A percentile compares a stretch with the other conserved stretches of the same genome.
Evolutionary conservation across 2,329 filamentous ascomycete genomes (phyloP).

Genomic region (Cladosporium velox): DNA sequence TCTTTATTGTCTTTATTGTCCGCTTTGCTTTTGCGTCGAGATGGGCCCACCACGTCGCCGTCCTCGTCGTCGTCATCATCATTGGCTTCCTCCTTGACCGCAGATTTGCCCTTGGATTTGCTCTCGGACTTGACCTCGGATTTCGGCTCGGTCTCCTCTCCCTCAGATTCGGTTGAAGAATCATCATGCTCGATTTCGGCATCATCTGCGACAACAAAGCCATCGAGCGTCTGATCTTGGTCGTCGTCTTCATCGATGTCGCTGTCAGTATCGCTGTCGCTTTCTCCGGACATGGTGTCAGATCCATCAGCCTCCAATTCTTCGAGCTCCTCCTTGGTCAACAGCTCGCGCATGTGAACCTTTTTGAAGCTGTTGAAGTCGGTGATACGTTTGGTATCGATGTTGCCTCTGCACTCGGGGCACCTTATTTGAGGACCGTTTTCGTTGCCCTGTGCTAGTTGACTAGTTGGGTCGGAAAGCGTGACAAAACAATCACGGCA

Average conservation of each 20-base stretch:
- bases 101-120: slow-evolving; percentile 19
- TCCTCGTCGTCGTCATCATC: slow-evolving; percentile 22
- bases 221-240: slow-evolving; percentile 49
- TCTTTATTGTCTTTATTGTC: slow-evolving; percentile 22
- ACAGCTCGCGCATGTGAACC: slow-evolving; percentile 64
- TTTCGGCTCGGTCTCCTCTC: slow-evolving; percentile 24
- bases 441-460: slow-evolving; percentile 63
- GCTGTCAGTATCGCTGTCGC: slow-evolving; percentile 45
- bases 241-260: slow-evolving; percentile 53
- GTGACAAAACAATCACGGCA: slow-evolving; percentile 76
- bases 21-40: slow-evolving; percentile 14
- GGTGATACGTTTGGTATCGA: slow-evolving; percentile 70
- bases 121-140: slow-evolving; percentile 16
- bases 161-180: slow-evolving; percentile 33
- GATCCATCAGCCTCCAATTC: slow-evolving; percentile 35
- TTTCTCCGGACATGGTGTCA: slow-evolving; percentile 44
- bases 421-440: slow-evolving; percentile 60
- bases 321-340: slow-evolving; percentile 39
- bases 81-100: slow-evolving; percentile 25
- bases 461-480: slow-evolving; percentile 63
- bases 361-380: slow-evolving; percentile 73
- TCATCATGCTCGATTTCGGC: slow-evolving; percentile 35
- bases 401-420: slow-evolving; percentile 70
- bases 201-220: slow-evolving; percentile 57
- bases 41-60: slow-evolving; percentile 22